Evolutionary conservation across 1,284 basidiomycete species (phyloP), one percentile per base, ranked within the genome.

Genomic region (Malassezia vespertilionis): DNA sequence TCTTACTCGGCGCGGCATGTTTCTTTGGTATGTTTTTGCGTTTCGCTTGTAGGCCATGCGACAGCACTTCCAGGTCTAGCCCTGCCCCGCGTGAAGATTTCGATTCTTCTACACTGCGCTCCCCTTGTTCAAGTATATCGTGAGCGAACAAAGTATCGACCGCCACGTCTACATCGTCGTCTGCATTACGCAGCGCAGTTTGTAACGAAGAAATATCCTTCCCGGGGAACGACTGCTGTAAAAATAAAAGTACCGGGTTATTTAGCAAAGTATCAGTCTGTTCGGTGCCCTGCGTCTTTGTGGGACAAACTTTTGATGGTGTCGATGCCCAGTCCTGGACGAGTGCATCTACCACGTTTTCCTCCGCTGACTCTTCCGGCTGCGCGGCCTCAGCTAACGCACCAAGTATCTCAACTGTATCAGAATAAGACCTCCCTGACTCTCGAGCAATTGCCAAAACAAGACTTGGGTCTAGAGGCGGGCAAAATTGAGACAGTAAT

Each of bases 141-240:
- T 59, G 49, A 1, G 54, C 58, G 35, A 61, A 53, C 23, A 66
- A 43, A 0, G 54, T 58, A 36, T 66, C 63, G n/a, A 66, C 50
- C 10, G 53, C 47, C 9, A 33, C 44, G 17, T 58, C 56, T 1
- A 66, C 52, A 32, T 64, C 57, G 23, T 53, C 57, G 5, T 54
- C 24, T 26, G 51, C 44, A 11, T 58, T 52, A 1, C 43, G 10
- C 5, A 64, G 49, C 20, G 17, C n/a, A 12, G 8, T 17, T 17
- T 36, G 24, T 6, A 51, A 30, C 10, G 18, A 6, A 3, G 23
- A 8, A 10, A 10, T 11, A 1, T 15, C 4, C 31, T 30, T 22
- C 15, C 37, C 24, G 15, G 48, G 48, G 21, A 51, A 51, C 9
- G 54, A 55, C 17, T 64, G 54, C 12, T 40, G 26, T 2, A 66